Conservation (phyloP, 768 basidiomycete species). For the Pleurotus djamor region DNA sequence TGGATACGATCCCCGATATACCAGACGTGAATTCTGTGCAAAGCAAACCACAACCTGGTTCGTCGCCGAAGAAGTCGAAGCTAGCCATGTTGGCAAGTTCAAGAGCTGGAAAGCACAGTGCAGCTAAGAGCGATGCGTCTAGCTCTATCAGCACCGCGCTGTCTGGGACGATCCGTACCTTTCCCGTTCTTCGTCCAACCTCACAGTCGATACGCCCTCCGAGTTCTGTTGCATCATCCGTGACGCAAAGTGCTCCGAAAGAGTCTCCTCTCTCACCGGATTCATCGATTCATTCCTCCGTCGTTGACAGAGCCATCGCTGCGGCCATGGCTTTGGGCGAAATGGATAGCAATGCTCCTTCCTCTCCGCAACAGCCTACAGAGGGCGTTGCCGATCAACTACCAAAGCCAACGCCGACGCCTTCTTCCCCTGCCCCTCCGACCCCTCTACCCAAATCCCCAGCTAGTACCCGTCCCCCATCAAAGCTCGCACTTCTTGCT, state of each 20-base stretch:
- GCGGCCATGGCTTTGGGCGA: constrained; percentile 66
- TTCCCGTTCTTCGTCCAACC: constrained; percentile 68
- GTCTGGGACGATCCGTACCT: constrained; percentile 68
- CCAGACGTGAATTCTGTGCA: constrained; percentile 52
- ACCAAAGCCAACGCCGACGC: constrained; percentile 6
- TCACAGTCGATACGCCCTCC: constrained; percentile 45
- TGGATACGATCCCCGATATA: constrained; percentile 54
- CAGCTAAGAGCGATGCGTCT: constrained; percentile 45
- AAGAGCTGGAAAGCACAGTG: constrained; percentile 40
- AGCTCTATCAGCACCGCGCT: constrained; percentile 52
- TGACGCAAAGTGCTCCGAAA: constrained; percentile 19
- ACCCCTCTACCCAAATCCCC: constrained; percentile 7
- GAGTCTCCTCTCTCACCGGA: constrained; percentile 39
- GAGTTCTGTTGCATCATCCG: constrained; percentile 30
- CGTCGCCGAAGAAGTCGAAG: constrained; percentile 55
- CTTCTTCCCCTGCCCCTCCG: constrained; percentile 14
- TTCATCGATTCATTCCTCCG: constrained; percentile 33
- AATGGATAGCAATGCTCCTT: constrained; percentile 30
- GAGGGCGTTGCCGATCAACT: no score
- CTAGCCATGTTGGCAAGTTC: constrained; percentile 69
- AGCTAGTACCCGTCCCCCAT: constrained; percentile 38
- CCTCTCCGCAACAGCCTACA: no score
- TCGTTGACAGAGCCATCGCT: constrained; percentile 64
- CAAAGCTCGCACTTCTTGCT: constrained; percentile 75
- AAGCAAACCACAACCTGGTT: constrained; percentile 21